Evolutionary conservation across 345 rosid genomes (phyloP), one percentile per base, ranked within the genome.

Genomic region (Ceriops tagal): DNA sequence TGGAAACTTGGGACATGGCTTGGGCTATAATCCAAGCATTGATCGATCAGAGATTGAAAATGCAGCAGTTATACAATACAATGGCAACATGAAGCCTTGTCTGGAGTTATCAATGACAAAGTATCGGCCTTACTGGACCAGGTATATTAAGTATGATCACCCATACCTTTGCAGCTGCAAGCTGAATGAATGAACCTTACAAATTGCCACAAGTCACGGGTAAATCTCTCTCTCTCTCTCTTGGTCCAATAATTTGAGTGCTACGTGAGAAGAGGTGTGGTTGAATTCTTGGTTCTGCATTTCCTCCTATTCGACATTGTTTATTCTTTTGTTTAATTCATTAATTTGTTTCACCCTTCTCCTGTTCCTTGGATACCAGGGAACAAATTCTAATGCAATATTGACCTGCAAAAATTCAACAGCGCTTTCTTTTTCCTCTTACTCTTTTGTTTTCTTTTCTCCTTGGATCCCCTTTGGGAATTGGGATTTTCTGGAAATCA

Each of bases 71-170:
- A 58, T 96, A 66, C 98, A 96, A 75, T 92, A 96, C 70, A 96
- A 96, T 51, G 99, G 98, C 73, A 96, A 96, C 82, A 92, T 92
- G 99, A 96, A 96, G 80, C 99, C 99, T 2, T 96, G 99, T 98
- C 83, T 96, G 66, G 99, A 96, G 84, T 74, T 96, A 65, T 93
- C 98, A 7, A 92, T 96, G 98, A 83, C 98, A 32, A 96, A 89
- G 69, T 96, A 96, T 67, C 84, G 98, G 64, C 70, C 87, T 15
- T 89, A 86, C 77, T 96, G 99, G 99, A 86, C 90, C 69, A 92
- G 83, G 77, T 90, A 90, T 79, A 83, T 96, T 68, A 96, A 90
- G 78, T 92, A 79, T 67, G 89, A 96, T 77, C 97, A 96, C 80
- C 95, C 93, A 19, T 90, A 89, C 72, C 74, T 96, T 60, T 86